Evolutionary conservation across 2,329 filamentous ascomycete species (phyloP), one percentile per base, ranked within the genome.

Genomic region (Neurospora crassa): DNA sequence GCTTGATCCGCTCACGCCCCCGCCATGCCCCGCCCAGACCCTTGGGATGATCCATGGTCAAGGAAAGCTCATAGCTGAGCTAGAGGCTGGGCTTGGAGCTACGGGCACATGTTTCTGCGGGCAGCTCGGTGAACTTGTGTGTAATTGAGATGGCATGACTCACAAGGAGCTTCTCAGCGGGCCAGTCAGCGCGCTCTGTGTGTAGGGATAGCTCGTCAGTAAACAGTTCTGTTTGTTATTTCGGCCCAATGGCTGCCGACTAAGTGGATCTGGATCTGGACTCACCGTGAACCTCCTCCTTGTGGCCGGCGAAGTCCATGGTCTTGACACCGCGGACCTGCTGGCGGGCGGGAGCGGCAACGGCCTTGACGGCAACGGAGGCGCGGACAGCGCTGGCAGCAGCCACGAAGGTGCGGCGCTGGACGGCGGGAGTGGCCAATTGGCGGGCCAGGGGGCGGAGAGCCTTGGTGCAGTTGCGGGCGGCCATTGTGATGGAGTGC

Each of bases 151-250:
- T 70, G 72, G 72, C 73, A 72, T 82, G 79, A 89, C 90, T 86
- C 85, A 96, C 93, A 82, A 96, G 87, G 82, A 99, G 93, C 91
- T 97, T 98, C 88, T 97, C 95, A 83, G 92, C 90, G 77, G 96
- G 96, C 96, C 96, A 99, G 87, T 99, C 96, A 82, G 89, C 92
- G 86, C 96, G 94, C 90, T 99, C 96, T 96, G 79, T 74, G 59
- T 68, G 53, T 74, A 67, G 43, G 24, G 20, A 59, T 14, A 59
- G 53, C 24, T 34, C 14, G 53, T 59, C 53, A 59, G 53, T 59
- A 59, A 59, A 59, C 24, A 59, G 7, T 59, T 34, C 3, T 40
- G 67, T 14, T 43, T 43, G 20, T 69, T 34, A 47, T 42, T 41
- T 20, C 34, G 68, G 40, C 18, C 11, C 70, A 53, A 37, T 20